Evolutionary conservation across 2,329 filamentous ascomycete species (phyloP), one percentile per base, ranked within the genome.

Genomic region (Xylaria sp.): DNA sequence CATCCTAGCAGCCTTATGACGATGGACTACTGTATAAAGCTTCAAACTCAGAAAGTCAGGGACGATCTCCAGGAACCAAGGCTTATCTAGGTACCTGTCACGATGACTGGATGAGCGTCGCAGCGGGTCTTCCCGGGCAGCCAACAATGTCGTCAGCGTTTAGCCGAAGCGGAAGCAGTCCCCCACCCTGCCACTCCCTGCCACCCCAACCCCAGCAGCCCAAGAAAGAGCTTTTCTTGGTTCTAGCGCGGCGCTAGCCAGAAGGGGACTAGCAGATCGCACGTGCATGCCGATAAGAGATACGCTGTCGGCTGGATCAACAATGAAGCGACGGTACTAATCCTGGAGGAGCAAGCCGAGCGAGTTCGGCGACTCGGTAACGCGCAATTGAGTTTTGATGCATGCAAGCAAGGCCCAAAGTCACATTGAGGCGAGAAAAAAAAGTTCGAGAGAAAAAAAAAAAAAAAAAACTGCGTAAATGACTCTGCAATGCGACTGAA

Each of bases 51-150:
- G 34, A 40, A 21, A 40, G 9, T 29, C 46, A 46, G 42, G 21
- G 50, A 52, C 46, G 57, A 62, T 63, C 55, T 39, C 45, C 59
- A 62, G 61, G 59, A 47, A 59, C 55, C 9, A 48, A 47, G n/a
- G n/a, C n/a, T n/a, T n/a, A n/a, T n/a, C n/a, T n/a, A n/a, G n/a
- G n/a, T n/a, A n/a, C n/a, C n/a, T n/a, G n/a, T n/a, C n/a, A 52
- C 29, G 50, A 26, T 44, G 37, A 18, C 20, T 40, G 42, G 51
- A 46, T 29, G 37, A 48, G 22, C 43, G 46, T 37, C 19, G 19
- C 48, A 46, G 47, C 47, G 49, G 39, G 44, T 48, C 34, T 45
- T 44, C 48, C 17, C 39, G 39, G 53, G 21, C 22, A 29, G 20
- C 41, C 13, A n/a, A 20, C 18, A n/a, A 7, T 21, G 20, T 19